A percentile compares a stretch with the other conserved stretches of the same genome.
Evolutionary conservation across 441 rosid species (phyloP).

Genomic region (Mallotus japonicus): DNA sequence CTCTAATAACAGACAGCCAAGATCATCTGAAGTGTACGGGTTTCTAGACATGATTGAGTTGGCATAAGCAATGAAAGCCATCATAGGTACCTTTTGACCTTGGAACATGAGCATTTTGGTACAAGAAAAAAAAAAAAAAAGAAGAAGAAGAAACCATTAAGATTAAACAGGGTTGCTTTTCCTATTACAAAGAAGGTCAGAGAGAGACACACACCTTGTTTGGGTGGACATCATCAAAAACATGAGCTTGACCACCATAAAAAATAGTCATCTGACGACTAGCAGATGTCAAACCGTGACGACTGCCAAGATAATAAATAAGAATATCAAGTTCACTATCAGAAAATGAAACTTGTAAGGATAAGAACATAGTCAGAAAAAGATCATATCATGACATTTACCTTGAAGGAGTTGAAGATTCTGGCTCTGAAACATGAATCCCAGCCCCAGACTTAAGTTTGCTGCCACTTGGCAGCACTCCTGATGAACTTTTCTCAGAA

Average conservation of each 20-base stretch:
- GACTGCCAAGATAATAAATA: slow-evolving; percentile 35
- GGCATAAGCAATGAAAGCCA: neutral
- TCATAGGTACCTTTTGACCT: neutral
- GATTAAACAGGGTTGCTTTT: neutral
- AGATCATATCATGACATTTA: slow-evolving; percentile 29
- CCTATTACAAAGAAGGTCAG: slow-evolving; percentile 18
- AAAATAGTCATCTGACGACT: slow-evolving; percentile 93
- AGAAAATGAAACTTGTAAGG: neutral
- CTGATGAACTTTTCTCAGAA: slow-evolving; percentile 44
- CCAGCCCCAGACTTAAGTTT: slow-evolving; percentile 42
- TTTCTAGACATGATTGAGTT: neutral
- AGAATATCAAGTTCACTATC: slow-evolving; percentile 4
- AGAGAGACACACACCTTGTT: slow-evolving; percentile 51
- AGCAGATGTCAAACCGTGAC: slow-evolving; percentile 48
- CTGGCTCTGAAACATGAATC: slow-evolving; percentile 45
- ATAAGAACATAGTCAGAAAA: slow-evolving; percentile 8
- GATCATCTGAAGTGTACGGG: too few species aligned
- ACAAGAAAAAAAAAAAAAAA: neutral
- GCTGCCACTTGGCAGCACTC: slow-evolving; percentile 42
- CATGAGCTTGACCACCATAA: slow-evolving; percentile 98
- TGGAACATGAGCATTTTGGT: neutral
- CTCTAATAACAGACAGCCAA: neutral
- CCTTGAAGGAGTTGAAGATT: slow-evolving; percentile 61
- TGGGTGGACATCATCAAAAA: slow-evolving; percentile 94
- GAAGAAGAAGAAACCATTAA: neutral